phyloP scores from a whole-genome alignment of 164 flowering plant species.

The Vitis vinifera region ASM3070453v1 NC_081811.1:29599001-29599500 shows the following conservation, averaged over 20 bases:
- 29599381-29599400: no score
- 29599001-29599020: no score
- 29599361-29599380: no score
- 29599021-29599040: no score
- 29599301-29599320: constrained; percentile 59
- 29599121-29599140: no score
- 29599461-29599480: neutral
- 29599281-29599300: constrained; percentile 59
- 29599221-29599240: constrained; percentile 51
- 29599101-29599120: no score
- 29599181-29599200: constrained; percentile 77
- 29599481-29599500: neutral
- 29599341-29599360: no score
- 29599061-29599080: no score
- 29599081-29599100: no score
- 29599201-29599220: constrained; percentile 48
- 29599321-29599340: neutral
- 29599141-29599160: constrained; percentile 23
- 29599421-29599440: neutral
- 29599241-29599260: constrained; percentile 86
- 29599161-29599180: constrained; percentile 69
- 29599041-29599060: no score
- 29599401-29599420: neutral
- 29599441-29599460: neutral
- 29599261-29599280: constrained; percentile 70